Evolutionary conservation across 805 yeast genomes (phyloP).

Genomic region (Cyberlindnera petersonii): DNA sequence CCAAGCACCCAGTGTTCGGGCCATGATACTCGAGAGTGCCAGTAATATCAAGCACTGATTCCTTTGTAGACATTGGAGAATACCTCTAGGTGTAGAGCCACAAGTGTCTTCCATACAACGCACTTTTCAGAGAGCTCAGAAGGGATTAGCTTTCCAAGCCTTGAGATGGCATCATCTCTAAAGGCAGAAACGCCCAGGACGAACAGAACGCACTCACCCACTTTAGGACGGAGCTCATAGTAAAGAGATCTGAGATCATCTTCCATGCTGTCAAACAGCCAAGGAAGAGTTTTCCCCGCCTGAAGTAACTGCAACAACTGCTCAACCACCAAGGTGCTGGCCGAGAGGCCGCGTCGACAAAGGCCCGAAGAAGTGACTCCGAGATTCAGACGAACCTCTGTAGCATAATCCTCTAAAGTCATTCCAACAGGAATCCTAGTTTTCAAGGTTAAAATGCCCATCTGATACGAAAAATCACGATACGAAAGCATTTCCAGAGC

Average conservation of each 20-base stretch:
- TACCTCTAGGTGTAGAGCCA: background rate
- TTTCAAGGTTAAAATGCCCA: background rate
- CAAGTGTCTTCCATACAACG: background rate
- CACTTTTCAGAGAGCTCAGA: background rate
- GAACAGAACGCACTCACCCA: constrained; percentile 5
- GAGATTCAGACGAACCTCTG: background rate
- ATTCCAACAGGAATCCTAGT: background rate
- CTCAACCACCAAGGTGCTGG: constrained; percentile 2
- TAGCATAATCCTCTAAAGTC: constrained; percentile 1
- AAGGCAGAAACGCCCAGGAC: background rate
- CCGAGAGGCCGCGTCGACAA: background rate
- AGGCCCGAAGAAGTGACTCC: background rate
- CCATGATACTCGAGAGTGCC: background rate
- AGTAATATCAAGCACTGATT: background rate
- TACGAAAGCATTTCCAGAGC: background rate
- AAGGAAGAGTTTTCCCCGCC: background rate
- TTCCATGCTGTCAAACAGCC: constrained; percentile 1
- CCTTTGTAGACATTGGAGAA: background rate
- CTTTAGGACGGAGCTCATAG: background rate
- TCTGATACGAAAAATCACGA: background rate
- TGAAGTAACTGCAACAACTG: background rate
- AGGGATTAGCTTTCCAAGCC: background rate
- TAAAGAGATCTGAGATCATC: background rate
- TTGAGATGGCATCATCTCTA: too few species aligned
- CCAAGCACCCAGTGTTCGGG: background rate